Base-by-base conservation (phyloP, 495 filamentous ascomycete genomes). In the Articulospora tetracladia region DNA sequence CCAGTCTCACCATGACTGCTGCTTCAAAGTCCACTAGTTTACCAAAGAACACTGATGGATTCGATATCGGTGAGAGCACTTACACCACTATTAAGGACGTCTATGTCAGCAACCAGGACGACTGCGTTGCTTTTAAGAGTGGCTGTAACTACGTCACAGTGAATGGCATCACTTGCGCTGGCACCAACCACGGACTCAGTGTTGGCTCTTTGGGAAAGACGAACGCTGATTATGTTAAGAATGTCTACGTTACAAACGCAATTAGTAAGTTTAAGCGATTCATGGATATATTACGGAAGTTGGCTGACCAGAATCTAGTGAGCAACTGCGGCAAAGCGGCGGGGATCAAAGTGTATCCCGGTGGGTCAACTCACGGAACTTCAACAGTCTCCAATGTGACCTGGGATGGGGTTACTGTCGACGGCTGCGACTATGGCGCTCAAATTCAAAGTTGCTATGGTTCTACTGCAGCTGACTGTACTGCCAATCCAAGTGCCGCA, bases 61-160 rank as follows among this genome's bases (percentile, higher is more conserved):
- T 4, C 50, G n/a, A 62, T 1, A 70, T 61, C 73, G 86, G 55
- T 75, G 80, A 2, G 3, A 11, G 20, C 2, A 76, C 68, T 41
- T 73, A 76, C 20, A 72, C 86, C 20, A 80, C 74, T 24, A 83
- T 70, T 69, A 36, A 68, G 24, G 73, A 75, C 23, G 80, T 79
- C 3, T 79, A 63, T 8, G 78, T 87, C 6, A 76, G 77, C 60
- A 86, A 86, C 68, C 84, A 86, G 70, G 84, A 87, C 55, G 84
- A 86, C 68, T 87, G 84, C 60, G 66, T 87, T n/a, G 84, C 82
- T n/a, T 68, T 87, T 65, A 86, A 83, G 70, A 79, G 77, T 1
- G 84, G 84, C 32, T 73, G 68, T 82, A 69, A 75, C 49, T 86
- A 81, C 64, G 83, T 85, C 62, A 67, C 73, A 3, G 81, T 85